Percentiles rank a stretch among this genome's conserved stretches.
phyloP scores from a whole-genome alignment of 371 early-diverging fungal species.

The Apophysomyces variabilis region DNA sequence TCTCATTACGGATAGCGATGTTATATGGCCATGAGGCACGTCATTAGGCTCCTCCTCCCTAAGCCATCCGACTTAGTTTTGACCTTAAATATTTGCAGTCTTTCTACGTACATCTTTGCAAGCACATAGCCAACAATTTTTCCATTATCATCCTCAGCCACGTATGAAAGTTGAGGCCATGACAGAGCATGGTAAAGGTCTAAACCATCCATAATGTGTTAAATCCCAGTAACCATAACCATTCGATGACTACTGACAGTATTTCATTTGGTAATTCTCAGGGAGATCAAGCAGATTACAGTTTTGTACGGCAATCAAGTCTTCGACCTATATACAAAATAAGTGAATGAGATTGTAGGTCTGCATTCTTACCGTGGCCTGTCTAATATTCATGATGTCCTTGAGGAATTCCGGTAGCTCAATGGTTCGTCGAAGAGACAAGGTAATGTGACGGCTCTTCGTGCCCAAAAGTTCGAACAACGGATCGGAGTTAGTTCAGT shows the following conservation, averaged over 20 bases:
- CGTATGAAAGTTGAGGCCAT: constrained; percentile 97
- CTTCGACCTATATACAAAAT: constrained; percentile 60
- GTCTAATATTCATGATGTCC: constrained; percentile 63
- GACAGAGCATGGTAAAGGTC: constrained; percentile 93
- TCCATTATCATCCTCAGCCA: constrained; percentile 92
- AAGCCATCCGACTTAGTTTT: not conserved
- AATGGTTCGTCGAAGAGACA: not conserved
- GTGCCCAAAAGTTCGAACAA: not conserved
- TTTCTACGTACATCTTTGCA: constrained; percentile 87
- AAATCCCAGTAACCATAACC: not conserved
- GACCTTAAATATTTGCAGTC: too few species aligned
- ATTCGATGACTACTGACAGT: constrained; percentile 62
- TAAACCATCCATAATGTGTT: constrained; percentile 19
- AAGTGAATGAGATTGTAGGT: not conserved
- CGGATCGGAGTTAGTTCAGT: too few species aligned
- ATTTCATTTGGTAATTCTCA: constrained; percentile 99
- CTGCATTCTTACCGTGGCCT: constrained; percentile 59
- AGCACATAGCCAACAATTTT: constrained; percentile 96
- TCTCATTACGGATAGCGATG: constrained; percentile 94
- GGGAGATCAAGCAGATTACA: constrained; percentile 97
- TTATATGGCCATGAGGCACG: constrained; percentile 94
- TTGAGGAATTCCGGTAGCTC: too few species aligned
- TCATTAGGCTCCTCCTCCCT: constrained; percentile 88
- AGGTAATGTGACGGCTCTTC: constrained; percentile 7
- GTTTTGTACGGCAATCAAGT: constrained; percentile 89